Evolutionary conservation across 495 filamentous ascomycete species (phyloP), one percentile per base, ranked within the genome.

Genomic region (Penicillium roqueforti): DNA sequence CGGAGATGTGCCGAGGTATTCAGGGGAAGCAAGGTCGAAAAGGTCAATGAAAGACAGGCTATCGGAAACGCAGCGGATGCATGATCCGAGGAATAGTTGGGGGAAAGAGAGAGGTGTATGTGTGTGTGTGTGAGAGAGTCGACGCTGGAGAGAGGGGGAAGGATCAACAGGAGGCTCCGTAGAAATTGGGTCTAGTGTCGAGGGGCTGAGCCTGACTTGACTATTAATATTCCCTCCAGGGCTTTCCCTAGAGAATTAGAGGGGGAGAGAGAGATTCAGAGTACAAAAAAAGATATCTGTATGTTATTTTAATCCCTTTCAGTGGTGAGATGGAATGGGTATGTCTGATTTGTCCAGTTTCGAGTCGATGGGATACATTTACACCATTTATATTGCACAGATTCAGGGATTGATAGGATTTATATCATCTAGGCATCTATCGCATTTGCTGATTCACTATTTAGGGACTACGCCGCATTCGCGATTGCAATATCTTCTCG

Each of bases 41-140:
- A 28, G 47, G 18, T 36, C 47, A 45, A 56, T 43, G 51, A 53
- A 49, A 57, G 50, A 48, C 28, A 47, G 61, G 57, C 67, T 58
- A 68, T 61, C 53, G 66, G 56, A 63, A 59, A 51, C 41, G 58
- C 57, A 54, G 59, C 55, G 67, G 62, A 70, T 61, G 62, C 71
- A 74, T 74, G 69, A 54, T 70, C 68, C 57, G 42, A 32, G 47
- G 52, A 53, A 26, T 50, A 57, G 60, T 62, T 16, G 32, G 32
- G 32, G n/a, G 59, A 56, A 54, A 53, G 49, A 48, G 56, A 8
- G 14, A 36, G 32, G 5, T 36, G 14, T 53, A n/a, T n/a, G 44
- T 62, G 59, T 48, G 42, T 10, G 28, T 26, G 25, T 13, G 10
- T 26, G 40, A 16, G 6, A 39, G 34, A 50, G 36, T 50, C 25